These are phyloP conservation scores for Corynespora cassiicola DNA, from an alignment of 2,329 filamentous ascomycete species.

Conservation along the genomic window DNA sequence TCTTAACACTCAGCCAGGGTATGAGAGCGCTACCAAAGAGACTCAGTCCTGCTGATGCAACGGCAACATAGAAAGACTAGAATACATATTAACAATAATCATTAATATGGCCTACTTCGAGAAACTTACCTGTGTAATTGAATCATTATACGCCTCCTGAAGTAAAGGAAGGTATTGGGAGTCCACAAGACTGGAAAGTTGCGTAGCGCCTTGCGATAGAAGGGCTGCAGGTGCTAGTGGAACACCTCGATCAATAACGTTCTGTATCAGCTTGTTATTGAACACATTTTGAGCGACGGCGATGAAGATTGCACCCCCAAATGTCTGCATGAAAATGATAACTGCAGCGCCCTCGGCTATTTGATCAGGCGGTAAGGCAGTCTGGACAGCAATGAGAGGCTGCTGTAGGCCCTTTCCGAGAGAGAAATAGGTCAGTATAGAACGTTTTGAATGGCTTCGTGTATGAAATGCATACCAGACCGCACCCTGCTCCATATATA, in stretches of 20 bases:
- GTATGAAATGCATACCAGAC: no score
- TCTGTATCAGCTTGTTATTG: constrained; percentile 45
- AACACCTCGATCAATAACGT: constrained; percentile 17
- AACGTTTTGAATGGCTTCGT: no score
- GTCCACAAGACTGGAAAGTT: constrained; percentile 1
- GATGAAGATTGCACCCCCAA: constrained; percentile 50
- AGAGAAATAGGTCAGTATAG: no score
- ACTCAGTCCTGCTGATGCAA: constrained; percentile 1
- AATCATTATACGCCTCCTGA: constrained; percentile 2
- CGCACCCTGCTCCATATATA: constrained; percentile 37
- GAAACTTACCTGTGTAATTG: constrained; percentile 1
- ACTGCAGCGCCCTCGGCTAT: constrained; percentile 46
- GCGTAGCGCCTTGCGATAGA: constrained; percentile 4
- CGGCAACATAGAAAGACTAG: constrained; percentile 5
- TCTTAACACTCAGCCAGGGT: constrained; percentile 4
- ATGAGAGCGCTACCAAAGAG: not conserved
- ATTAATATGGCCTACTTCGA: not conserved
- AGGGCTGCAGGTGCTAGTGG: constrained; percentile 2
- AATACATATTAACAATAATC: not conserved
- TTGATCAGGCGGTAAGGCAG: constrained; percentile 40
- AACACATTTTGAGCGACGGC: constrained; percentile 51
- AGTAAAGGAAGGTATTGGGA: not conserved
- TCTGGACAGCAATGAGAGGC: constrained; percentile 31
- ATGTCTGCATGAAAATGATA: constrained; percentile 47
- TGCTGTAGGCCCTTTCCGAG: no score